phyloP scores from a whole-genome alignment of 306 rosid species.

The Castanea crenata region DNA sequence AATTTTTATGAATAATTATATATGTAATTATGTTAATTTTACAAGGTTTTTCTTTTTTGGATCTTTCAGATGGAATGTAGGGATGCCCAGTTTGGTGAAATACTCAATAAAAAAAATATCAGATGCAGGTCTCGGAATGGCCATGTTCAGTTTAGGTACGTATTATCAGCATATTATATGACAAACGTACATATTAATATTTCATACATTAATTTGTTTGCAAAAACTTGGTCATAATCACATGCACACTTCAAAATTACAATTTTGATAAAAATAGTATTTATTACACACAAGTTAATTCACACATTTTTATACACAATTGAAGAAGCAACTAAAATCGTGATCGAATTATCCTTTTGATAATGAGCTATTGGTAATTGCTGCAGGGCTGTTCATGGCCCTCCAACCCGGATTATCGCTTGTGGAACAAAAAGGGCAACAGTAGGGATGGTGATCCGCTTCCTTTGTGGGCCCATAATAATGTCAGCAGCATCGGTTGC shows the following conservation, averaged over 20 bases:
- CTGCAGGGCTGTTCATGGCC: slow-evolving; percentile 46
- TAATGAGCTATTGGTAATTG: background rate
- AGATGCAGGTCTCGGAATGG: slow-evolving; percentile 52
- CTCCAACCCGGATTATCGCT: slow-evolving; percentile 37
- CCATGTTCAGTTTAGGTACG: slow-evolving; percentile 47
- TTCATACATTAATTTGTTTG: background rate
- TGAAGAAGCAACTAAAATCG: no score
- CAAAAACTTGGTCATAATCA: no score
- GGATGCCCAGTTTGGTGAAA: slow-evolving; percentile 48
- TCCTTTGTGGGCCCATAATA: slow-evolving; percentile 34
- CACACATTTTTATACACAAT: no score
- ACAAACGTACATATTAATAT: background rate
- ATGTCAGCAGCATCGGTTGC: slow-evolving; percentile 34
- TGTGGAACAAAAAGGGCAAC: slow-evolving; percentile 39
- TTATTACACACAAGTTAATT: no score
- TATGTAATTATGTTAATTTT: background rate
- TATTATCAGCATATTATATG: background rate
- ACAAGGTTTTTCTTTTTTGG: background rate
- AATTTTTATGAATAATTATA: background rate
- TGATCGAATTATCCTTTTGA: background rate
- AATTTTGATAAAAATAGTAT: background rate
- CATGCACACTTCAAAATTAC: background rate
- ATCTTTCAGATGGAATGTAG: slow-evolving; percentile 37
- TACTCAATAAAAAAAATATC: slow-evolving; percentile 37
- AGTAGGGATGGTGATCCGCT: slow-evolving; percentile 40